Conservation (phyloP, 108 stramenopile genomes). For the Mediolabrus comicus region DNA sequence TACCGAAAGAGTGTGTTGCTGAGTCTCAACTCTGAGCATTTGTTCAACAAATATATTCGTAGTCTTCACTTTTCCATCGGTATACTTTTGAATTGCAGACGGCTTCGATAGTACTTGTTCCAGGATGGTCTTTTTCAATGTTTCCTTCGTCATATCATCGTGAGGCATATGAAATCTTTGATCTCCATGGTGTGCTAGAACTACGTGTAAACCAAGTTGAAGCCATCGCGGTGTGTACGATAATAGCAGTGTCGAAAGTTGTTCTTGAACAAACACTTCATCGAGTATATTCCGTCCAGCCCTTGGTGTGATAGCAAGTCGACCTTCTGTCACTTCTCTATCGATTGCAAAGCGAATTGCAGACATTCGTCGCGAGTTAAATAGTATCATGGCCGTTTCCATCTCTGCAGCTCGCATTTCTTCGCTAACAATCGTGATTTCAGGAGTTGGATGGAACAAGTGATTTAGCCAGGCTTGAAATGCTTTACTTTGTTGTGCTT, state of each 20-base stretch:
- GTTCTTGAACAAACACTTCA: slow-evolving; percentile 71
- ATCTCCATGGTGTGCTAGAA: slow-evolving; percentile 73
- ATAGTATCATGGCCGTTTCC: slow-evolving; percentile 38
- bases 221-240: slow-evolving; percentile 92
- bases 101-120: slow-evolving; percentile 75
- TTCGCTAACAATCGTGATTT: background rate
- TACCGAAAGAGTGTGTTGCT: slow-evolving; percentile 61
- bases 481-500: slow-evolving; percentile 67
- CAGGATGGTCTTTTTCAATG: slow-evolving; percentile 61
- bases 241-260: slow-evolving; percentile 69
- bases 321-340: slow-evolving; percentile 68
- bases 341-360: slow-evolving; percentile 44
- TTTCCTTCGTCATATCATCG: slow-evolving; percentile 36
- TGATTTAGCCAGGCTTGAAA: slow-evolving; percentile 86
- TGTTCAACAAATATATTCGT: slow-evolving; percentile 75
- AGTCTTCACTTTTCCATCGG: slow-evolving; percentile 66
- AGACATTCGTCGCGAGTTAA: slow-evolving; percentile 46
- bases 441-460: slow-evolving; percentile 47
- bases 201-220: slow-evolving; percentile 83
- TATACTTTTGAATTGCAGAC: slow-evolving; percentile 59
- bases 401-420: slow-evolving; percentile 25
- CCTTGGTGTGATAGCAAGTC: slow-evolving; percentile 59
- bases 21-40: slow-evolving; percentile 59
- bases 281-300: slow-evolving; percentile 82
- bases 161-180: slow-evolving; percentile 22